phyloP scores from a whole-genome alignment of 164 flowering plant species.

The Aristolochia contorta region DNA sequence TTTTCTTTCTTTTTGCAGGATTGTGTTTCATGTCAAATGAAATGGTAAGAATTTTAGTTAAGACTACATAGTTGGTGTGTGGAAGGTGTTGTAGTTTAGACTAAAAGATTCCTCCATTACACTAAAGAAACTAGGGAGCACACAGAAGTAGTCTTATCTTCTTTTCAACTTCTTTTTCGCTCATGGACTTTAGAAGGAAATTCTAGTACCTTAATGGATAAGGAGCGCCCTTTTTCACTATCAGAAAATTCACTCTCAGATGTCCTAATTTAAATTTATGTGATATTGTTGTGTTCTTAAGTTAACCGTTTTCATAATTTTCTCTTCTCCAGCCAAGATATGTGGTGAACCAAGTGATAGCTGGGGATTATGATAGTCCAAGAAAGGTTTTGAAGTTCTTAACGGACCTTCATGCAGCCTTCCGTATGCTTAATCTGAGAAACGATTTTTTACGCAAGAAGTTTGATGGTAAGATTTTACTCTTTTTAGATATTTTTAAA shows the following conservation, averaged over 20 bases:
- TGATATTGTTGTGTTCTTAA: background rate
- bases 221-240: no score
- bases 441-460: conserved; percentile 92
- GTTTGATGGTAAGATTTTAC: conserved; percentile 58
- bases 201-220: no score
- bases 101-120: no score
- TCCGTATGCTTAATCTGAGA: conserved; percentile 92
- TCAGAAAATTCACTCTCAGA: no score
- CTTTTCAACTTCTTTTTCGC: no score
- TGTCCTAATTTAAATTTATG: background rate
- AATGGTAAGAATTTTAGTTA: conserved; percentile 46
- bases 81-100: no score
- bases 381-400: conserved; percentile 78
- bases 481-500: background rate
- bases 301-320: background rate
- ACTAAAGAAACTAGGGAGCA: no score
- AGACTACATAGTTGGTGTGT: background rate
- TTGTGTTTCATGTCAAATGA: conserved; percentile 94
- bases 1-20: conserved; percentile 44
- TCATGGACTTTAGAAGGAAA: no score
- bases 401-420: conserved; percentile 90
- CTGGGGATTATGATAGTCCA: conserved; percentile 90
- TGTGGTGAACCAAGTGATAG: conserved; percentile 70
- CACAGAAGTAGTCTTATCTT: no score
- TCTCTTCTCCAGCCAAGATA: conserved; percentile 44